Conservation (phyloP, 2,329 filamentous ascomycete genomes). For the Knoxdaviesia proteae region DNA sequence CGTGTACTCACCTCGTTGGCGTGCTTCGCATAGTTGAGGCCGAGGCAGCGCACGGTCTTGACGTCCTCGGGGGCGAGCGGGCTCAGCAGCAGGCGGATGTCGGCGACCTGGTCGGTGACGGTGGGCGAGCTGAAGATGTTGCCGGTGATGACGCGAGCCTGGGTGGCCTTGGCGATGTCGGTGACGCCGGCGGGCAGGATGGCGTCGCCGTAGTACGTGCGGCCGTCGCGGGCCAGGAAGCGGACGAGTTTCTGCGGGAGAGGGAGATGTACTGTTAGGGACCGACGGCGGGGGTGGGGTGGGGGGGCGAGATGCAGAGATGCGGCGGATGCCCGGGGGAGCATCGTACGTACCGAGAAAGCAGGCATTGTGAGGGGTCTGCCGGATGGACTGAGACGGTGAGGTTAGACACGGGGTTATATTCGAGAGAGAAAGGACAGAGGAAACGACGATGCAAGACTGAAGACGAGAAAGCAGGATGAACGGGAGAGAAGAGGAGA, state of each 20-base stretch:
- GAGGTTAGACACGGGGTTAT: background rate
- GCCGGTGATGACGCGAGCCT: slow-evolving; percentile 41
- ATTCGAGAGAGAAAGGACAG: background rate
- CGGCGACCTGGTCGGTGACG: slow-evolving; percentile 39
- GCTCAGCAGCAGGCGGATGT: slow-evolving; percentile 35
- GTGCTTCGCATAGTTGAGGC: slow-evolving; percentile 52
- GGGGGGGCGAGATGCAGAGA: no score
- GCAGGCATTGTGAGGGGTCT: background rate
- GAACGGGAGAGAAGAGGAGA: background rate
- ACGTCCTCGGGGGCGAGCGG: slow-evolving; percentile 43
- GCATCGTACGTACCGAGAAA: background rate
- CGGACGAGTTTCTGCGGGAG: slow-evolving; percentile 42
- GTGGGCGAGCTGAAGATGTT: slow-evolving; percentile 44
- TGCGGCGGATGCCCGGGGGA: background rate
- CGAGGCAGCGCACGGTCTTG: slow-evolving; percentile 46
- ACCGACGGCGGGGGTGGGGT: background rate
- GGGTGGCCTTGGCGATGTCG: slow-evolving; percentile 38
- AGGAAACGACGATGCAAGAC: background rate
- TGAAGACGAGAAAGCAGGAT: background rate
- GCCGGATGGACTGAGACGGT: background rate
- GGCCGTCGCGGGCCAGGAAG: slow-evolving; percentile 51
- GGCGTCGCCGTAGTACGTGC: slow-evolving; percentile 53
- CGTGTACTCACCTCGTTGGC: slow-evolving; percentile 31
- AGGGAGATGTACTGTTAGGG: background rate
- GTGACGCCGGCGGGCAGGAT: slow-evolving; percentile 39